phyloP scores from a whole-genome alignment of 495 filamentous ascomycete genomes.

The Parmelia sp. region DNA sequence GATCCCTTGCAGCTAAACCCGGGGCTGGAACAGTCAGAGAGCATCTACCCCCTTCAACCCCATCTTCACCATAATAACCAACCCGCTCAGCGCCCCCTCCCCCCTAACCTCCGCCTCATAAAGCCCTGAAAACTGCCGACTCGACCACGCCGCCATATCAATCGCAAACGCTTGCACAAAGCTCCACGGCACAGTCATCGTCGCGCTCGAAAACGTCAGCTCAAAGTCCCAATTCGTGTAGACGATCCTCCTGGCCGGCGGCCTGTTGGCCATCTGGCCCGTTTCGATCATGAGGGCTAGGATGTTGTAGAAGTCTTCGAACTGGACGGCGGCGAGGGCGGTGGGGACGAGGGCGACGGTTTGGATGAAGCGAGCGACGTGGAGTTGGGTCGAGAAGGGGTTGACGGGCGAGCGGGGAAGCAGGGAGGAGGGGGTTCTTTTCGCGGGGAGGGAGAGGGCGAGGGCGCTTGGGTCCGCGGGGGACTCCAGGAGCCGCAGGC shows the following conservation, averaged over 20 bases:
- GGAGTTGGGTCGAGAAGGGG: neutral
- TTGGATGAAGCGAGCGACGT: neutral
- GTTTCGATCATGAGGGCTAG: conserved; percentile 10
- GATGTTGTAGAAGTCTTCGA: conserved; percentile 18
- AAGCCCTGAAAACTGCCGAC: neutral
- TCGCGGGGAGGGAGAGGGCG: neutral
- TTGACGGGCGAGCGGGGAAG: neutral
- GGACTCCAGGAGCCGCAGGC: neutral
- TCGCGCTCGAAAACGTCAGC: neutral
- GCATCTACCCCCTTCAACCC: neutral
- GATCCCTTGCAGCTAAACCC: neutral
- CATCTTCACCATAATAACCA: conserved; percentile 3
- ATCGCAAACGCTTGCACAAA: conserved; percentile 7
- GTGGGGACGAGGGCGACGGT: conserved; percentile 18
- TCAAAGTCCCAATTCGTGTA: conserved; percentile 5
- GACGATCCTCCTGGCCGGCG: neutral
- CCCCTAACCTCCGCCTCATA: neutral
- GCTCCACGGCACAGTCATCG: neutral
- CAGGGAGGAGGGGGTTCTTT: too few relatives aligned
- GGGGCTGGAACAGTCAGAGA: too few relatives aligned
- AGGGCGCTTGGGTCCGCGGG: neutral
- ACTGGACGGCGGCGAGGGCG: conserved; percentile 22
- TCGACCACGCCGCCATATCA: neutral
- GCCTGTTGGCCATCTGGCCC: neutral
- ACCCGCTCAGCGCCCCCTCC: neutral